Evolutionary conservation across 176 grass and related monocot genomes (phyloP).

Genomic region (Rhipidocladum racemiflorum): DNA sequence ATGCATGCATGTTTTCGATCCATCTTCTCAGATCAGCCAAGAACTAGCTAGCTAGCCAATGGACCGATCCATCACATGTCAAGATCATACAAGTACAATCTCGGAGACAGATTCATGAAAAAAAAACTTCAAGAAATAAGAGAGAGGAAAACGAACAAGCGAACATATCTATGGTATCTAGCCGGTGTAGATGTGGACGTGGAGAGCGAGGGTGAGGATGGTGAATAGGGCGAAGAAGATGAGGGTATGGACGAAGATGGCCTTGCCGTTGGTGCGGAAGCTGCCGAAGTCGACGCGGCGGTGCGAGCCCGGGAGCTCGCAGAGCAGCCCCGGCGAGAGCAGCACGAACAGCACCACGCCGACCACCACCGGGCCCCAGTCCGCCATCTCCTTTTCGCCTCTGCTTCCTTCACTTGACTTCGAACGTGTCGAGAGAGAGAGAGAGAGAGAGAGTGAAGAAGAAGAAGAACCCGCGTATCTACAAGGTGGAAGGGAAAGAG

Average conservation of each 20-base stretch:
- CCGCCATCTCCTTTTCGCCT: conserved; percentile 28
- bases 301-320: conserved; percentile 64
- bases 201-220: conserved; percentile 64
- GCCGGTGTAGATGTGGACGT: conserved; percentile 69
- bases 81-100: not conserved
- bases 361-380: conserved; percentile 71
- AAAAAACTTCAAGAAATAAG: not conserved
- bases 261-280: conserved; percentile 76
- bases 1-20: not conserved
- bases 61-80: not conserved
- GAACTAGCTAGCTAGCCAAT: not conserved
- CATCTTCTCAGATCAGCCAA: not conserved
- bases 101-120: not conserved
- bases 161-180: not conserved
- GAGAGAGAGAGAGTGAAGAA: not conserved
- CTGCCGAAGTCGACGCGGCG: conserved; percentile 59
- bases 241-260: conserved; percentile 74
- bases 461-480: too few species aligned
- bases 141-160: not conserved
- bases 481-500: too few species aligned
- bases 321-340: conserved; percentile 55
- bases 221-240: conserved; percentile 77
- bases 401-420: not conserved
- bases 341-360: conserved; percentile 80
- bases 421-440: not conserved